Percentiles rank a stretch among this genome's conserved stretches.
Evolutionary conservation across 2,329 filamentous ascomycete genomes (phyloP).

Genomic region (Pseudonectria foliicola): DNA sequence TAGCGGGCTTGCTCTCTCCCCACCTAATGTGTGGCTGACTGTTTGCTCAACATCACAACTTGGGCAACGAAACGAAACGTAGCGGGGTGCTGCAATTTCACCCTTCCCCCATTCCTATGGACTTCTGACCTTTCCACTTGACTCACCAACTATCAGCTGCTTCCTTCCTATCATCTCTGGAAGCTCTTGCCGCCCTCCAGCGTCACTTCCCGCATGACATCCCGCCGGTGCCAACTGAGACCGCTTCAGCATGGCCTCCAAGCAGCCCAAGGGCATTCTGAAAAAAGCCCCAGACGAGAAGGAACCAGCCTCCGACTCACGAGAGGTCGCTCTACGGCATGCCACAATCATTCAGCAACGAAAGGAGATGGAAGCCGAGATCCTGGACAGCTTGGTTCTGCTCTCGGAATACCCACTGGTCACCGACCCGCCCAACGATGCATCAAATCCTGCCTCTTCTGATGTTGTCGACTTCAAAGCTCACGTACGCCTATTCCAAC

Average conservation of each 20-base stretch:
- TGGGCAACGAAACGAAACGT: too few relatives aligned
- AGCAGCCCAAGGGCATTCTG: conserved; percentile 48
- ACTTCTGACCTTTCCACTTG: too few relatives aligned
- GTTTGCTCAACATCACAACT: too few relatives aligned
- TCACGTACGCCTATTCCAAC: conserved; percentile 68
- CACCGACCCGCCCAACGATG: conserved; percentile 24
- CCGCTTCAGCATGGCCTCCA: conserved; percentile 19
- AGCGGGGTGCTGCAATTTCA: too few relatives aligned
- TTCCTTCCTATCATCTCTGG: too few relatives aligned
- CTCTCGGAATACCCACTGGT: conserved; percentile 55
- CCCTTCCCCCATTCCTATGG: too few relatives aligned
- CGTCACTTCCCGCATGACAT: conserved; percentile 1
- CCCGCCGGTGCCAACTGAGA: too few relatives aligned
- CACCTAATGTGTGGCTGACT: too few relatives aligned
- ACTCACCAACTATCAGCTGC: too few relatives aligned
- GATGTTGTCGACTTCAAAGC: conserved; percentile 61
- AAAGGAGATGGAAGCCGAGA: conserved; percentile 68
- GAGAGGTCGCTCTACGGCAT: conserved; percentile 70
- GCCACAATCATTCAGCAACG: conserved; percentile 75
- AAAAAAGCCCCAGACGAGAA: conserved; percentile 40
- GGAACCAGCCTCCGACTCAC: conserved; percentile 32
- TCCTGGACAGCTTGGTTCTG: conserved; percentile 63
- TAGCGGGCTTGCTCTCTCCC: too few relatives aligned
- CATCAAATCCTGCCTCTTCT: conserved; percentile 44
- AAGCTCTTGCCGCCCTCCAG: background rate